A percentile compares a stretch with the other conserved stretches of the same genome.
phyloP scores from a whole-genome alignment of 108 stramenopile genomes.

The Pseudonitzschia multiseries region DNA sequence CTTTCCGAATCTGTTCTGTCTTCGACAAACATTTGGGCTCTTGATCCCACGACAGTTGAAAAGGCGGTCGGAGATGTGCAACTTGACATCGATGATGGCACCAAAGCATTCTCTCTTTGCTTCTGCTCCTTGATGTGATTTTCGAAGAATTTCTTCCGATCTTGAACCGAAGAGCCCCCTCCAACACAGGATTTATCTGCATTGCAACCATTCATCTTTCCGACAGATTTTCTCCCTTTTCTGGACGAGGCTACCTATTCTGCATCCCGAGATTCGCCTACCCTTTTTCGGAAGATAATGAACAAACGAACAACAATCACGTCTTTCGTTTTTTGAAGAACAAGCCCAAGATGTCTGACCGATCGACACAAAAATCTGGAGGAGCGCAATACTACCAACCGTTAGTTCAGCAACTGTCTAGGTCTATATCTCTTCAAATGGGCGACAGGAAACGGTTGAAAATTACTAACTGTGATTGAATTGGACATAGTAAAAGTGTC shows the following conservation, averaged over 20 bases:
- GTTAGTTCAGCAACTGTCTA: not conserved
- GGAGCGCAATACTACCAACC: not conserved
- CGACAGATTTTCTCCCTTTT: not conserved
- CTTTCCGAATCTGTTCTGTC: conserved; percentile 9
- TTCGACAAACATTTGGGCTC: not conserved
- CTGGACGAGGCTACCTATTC: not conserved
- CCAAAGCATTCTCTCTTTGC: not conserved
- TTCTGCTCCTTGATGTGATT: not conserved
- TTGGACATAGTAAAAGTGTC: not conserved
- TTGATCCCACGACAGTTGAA: not conserved
- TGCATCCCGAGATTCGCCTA: not conserved
- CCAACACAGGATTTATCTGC: not conserved
- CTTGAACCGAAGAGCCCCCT: not conserved
- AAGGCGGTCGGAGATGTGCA: not conserved
- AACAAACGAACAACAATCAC: not conserved
- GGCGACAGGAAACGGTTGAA: not conserved
- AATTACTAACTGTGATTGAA: not conserved
- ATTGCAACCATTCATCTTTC: not conserved
- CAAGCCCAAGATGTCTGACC: no score
- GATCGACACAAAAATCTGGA: no score
- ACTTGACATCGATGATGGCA: not conserved
- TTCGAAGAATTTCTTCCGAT: conserved; percentile 13
- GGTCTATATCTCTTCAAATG: not conserved
- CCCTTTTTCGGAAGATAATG: not conserved
- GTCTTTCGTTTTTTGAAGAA: no score